These are phyloP conservation scores for Corynascus novoguineensis DNA, from an alignment of 495 filamentous ascomycete genomes.

Conservation along the genomic window DNA sequence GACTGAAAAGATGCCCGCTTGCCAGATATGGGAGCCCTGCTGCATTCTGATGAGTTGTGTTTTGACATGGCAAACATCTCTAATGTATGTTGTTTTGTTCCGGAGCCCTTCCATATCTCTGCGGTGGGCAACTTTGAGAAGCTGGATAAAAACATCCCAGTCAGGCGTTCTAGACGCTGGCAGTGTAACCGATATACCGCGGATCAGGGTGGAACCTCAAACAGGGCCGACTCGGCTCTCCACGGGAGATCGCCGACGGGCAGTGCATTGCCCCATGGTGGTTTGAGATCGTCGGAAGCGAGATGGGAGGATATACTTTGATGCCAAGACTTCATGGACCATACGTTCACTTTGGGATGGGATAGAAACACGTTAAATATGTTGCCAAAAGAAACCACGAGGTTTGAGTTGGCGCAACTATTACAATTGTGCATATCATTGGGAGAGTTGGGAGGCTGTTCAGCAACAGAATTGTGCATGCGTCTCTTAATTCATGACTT, in stretches of 20 bases:
- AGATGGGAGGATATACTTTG: constrained; percentile 6
- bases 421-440: too few species aligned
- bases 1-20: background rate
- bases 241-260: constrained; percentile 4
- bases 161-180: background rate
- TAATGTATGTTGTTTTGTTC: too few species aligned
- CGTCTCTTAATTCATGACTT: too few species aligned
- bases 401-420: too few species aligned
- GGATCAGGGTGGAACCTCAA: background rate
- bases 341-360: too few species aligned
- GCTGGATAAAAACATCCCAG: background rate
- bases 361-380: too few species aligned
- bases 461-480: too few species aligned
- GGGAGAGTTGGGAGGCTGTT: too few species aligned
- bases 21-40: too few species aligned
- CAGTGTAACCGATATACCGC: background rate
- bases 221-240: background rate
- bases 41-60: background rate
- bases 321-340: background rate
- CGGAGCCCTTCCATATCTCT: too few species aligned
- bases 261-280: background rate
- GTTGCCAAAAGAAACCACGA: too few species aligned
- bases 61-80: background rate
- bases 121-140: background rate
- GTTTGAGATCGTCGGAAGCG: constrained; percentile 16